These are phyloP conservation scores for Chimonanthus praecox DNA, from an alignment of 164 flowering plant genomes.

Conservation along the genomic window DNA sequence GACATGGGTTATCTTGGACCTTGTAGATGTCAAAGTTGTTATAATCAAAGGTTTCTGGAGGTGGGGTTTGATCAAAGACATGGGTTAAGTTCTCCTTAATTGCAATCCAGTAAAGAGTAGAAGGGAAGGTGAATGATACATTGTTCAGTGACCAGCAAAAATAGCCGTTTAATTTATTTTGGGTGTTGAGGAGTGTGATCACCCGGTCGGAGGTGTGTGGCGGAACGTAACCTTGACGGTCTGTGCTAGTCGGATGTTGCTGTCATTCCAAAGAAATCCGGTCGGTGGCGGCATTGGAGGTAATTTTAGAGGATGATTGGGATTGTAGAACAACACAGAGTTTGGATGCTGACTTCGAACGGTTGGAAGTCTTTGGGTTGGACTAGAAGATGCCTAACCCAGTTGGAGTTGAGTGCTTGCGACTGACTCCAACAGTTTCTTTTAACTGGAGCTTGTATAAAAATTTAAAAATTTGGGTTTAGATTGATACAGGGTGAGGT, in stretches of 20 bases:
- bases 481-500: no score
- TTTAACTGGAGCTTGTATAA: no score
- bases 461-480: no score
- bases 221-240: slow-evolving; percentile 39
- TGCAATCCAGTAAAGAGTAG: slow-evolving; percentile 65
- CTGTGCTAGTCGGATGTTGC: slow-evolving; percentile 30
- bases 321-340: slow-evolving; percentile 8
- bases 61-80: slow-evolving; percentile 39
- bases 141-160: slow-evolving; percentile 64
- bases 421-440: slow-evolving; percentile 70
- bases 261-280: slow-evolving; percentile 57
- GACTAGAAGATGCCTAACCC: slow-evolving; percentile 56
- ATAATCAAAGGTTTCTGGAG: slow-evolving; percentile 44
- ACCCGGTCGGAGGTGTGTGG: slow-evolving; percentile 47
- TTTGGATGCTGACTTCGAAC: no score
- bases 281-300: slow-evolving; percentile 50
- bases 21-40: slow-evolving; percentile 5
- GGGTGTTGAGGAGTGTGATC: slow-evolving; percentile 70
- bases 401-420: slow-evolving; percentile 39
- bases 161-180: slow-evolving; percentile 43
- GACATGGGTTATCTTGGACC: slow-evolving; percentile 25
- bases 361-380: no score
- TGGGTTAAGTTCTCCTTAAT: slow-evolving; percentile 35
- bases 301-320: slow-evolving; percentile 48
- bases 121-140: slow-evolving; percentile 56